These are phyloP conservation scores for Centaurea solstitialis DNA, from an alignment of 129 eudicot species.

Conservation along the genomic window DNA sequence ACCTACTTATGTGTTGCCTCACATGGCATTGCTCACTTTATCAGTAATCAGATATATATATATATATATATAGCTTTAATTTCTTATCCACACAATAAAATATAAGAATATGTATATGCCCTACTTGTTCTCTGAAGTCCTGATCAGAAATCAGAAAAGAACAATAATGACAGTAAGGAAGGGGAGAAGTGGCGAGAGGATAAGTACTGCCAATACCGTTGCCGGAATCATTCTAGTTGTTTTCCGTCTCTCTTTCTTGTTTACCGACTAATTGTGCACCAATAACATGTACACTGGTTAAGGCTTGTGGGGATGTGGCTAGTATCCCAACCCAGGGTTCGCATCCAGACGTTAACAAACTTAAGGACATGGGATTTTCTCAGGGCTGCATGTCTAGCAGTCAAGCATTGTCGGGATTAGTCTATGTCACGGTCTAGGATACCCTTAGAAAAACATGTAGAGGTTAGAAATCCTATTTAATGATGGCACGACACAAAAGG, in stretches of 20 bases:
- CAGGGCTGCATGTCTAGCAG: too few species aligned
- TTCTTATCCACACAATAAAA: constrained; percentile 23
- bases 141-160: constrained; percentile 4
- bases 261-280: not conserved
- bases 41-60: not conserved
- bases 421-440: too few species aligned
- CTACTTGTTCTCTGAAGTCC: constrained; percentile 24
- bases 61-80: too few species aligned
- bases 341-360: too few species aligned
- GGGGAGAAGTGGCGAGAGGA: not conserved
- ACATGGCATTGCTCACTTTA: constrained; percentile 25
- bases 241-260: not conserved
- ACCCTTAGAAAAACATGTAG: too few species aligned
- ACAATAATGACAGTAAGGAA: not conserved
- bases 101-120: constrained; percentile 6
- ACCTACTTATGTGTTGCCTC: constrained; percentile 16
- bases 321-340: too few species aligned
- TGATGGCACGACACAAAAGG: not conserved
- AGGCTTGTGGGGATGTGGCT: too few species aligned
- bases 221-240: not conserved
- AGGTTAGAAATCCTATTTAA: not conserved
- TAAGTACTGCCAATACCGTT: not conserved
- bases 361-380: too few species aligned
- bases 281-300: not conserved
- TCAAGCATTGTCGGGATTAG: too few species aligned